Conservation (phyloP, 345 rosid genomes). For the Nephelium lappaceum region DNA sequence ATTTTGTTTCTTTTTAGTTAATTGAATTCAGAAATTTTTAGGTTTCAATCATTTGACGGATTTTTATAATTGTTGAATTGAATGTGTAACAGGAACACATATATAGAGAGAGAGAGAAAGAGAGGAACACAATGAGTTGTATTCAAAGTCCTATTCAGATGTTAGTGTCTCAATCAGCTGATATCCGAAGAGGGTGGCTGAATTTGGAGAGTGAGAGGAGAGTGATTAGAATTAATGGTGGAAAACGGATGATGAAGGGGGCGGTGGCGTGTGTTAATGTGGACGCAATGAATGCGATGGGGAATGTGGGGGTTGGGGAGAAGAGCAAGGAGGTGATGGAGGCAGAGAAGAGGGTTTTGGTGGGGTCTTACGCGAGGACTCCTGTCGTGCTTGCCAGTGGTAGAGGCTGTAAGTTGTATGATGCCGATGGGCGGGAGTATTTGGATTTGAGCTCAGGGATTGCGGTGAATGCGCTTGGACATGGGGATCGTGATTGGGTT, state of each 20-base stretch:
- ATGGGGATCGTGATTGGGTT: constrained; percentile 85
- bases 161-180: constrained; percentile 16
- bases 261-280: constrained; percentile 32
- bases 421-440: constrained; percentile 75
- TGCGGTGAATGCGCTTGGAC: constrained; percentile 84
- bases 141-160: constrained; percentile 11
- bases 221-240: constrained; percentile 11
- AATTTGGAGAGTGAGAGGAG: constrained; percentile 11
- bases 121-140: constrained; percentile 19
- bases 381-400: constrained; percentile 75
- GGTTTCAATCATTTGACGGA: neutral
- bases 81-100: neutral
- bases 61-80: too few relatives aligned
- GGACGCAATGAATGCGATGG: constrained; percentile 24
- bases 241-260: neutral
- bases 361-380: constrained; percentile 78
- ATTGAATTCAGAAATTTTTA: neutral
- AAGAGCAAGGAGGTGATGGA: constrained; percentile 62
- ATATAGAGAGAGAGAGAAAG: neutral
- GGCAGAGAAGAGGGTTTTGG: constrained; percentile 55
- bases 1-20: neutral
- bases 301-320: constrained; percentile 12
- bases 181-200: constrained; percentile 19
- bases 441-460: constrained; percentile 78
- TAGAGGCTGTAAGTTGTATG: constrained; percentile 78